These are phyloP conservation scores for Monilinia fructicola DNA, from an alignment of 2,329 filamentous ascomycete genomes.

Conservation along the genomic window DNA sequence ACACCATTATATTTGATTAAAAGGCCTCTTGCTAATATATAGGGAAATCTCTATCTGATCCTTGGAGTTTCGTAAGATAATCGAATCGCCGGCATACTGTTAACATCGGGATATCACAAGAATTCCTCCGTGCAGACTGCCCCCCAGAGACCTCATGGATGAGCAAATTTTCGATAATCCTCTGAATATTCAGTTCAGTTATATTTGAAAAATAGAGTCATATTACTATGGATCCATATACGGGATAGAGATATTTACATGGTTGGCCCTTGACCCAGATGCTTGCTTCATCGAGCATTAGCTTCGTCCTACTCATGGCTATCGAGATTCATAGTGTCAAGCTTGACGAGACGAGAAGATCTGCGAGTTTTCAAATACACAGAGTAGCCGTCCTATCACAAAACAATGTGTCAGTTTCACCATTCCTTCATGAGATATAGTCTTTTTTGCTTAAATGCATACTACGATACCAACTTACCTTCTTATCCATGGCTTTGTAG, in stretches of 20 bases:
- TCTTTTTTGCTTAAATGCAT: neutral
- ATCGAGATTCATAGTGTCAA: neutral
- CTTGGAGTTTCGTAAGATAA: no score
- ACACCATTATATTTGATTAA: no score
- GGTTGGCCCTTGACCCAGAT: neutral
- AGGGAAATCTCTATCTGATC: no score
- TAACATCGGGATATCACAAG: no score
- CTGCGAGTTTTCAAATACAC: neutral
- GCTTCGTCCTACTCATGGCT: neutral
- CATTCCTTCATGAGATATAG: neutral
- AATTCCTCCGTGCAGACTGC: neutral
- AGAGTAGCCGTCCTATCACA: conserved; percentile 7
- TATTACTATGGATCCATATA: neutral
- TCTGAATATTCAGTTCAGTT: neutral
- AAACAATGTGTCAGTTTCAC: neutral
- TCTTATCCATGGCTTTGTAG: neutral
- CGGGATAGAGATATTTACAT: neutral
- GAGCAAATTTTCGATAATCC: neutral
- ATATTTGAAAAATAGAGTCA: neutral
- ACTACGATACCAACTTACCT: neutral
- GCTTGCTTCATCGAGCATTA: neutral
- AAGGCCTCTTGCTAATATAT: no score
- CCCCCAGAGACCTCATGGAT: neutral
- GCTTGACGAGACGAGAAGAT: neutral
- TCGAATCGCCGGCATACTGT: no score